Evolutionary conservation across 345 rosid genomes (phyloP).

Genomic region (Boechera retrofracta): DNA sequence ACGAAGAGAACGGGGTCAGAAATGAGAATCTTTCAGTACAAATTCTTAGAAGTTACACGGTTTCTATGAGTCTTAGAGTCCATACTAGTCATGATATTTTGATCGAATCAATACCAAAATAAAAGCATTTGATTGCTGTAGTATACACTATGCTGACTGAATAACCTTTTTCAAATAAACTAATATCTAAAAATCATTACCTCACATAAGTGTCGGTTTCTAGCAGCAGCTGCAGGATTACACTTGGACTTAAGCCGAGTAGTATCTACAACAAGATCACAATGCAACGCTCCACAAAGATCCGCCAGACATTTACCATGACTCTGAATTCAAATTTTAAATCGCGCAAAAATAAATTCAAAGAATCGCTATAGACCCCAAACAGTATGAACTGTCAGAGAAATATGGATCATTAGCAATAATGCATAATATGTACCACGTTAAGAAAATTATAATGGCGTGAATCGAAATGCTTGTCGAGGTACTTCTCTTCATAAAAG

Average conservation of each 20-base stretch:
- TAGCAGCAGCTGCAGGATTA: constrained; percentile 76
- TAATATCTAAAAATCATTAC: constrained; percentile 36
- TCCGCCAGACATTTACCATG: constrained; percentile 73
- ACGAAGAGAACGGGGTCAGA: background rate
- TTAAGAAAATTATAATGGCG: constrained; percentile 63
- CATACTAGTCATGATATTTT: background rate
- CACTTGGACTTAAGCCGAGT: constrained; percentile 60
- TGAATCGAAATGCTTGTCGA: constrained; percentile 69
- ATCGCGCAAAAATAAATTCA: background rate
- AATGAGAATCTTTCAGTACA: background rate
- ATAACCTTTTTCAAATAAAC: background rate
- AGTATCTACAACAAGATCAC: constrained; percentile 60
- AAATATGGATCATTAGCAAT: background rate
- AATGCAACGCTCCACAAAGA: constrained; percentile 78
- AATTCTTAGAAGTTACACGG: background rate
- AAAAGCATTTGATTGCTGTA: constrained; percentile 9
- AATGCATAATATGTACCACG: constrained; percentile 42
- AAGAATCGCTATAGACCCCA: background rate
- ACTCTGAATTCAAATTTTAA: constrained; percentile 55
- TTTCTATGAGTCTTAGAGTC: background rate
- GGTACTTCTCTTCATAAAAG: constrained; percentile 67
- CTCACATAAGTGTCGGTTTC: constrained; percentile 77
- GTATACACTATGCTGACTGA: background rate
- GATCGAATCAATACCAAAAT: background rate
- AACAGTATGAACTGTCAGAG: background rate